These are phyloP conservation scores for Corylus americana DNA, from an alignment of 306 rosid species.

Conservation along the genomic window DNA sequence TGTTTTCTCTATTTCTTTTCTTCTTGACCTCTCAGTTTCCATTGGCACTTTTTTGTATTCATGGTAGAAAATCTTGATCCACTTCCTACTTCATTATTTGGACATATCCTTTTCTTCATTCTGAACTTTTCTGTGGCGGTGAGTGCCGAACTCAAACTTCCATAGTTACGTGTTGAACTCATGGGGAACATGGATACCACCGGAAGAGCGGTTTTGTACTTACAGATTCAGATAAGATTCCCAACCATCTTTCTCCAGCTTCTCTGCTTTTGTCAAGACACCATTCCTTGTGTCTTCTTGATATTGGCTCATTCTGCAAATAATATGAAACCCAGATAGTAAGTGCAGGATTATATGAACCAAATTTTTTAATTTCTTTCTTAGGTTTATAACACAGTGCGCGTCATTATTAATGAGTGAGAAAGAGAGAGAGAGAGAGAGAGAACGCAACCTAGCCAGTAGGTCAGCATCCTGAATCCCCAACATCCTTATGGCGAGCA, in stretches of 20 bases:
- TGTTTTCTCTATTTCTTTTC: too few species aligned
- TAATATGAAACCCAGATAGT: too few species aligned
- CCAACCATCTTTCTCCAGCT: slow-evolving; percentile 57
- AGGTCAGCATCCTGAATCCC: slow-evolving; percentile 44
- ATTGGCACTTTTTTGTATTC: not conserved
- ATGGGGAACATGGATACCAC: slow-evolving; percentile 6
- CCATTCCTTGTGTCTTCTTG: too few species aligned
- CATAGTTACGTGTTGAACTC: not conserved
- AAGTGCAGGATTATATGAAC: too few species aligned
- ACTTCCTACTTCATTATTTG: not conserved
- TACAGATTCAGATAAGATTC: slow-evolving; percentile 44
- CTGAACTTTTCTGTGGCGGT: not conserved
- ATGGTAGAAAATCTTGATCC: not conserved
- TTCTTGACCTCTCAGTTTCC: not conserved
- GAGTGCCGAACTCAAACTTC: not conserved
- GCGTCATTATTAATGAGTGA: not conserved
- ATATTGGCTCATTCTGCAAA: too few species aligned
- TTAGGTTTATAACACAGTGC: too few species aligned
- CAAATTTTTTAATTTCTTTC: too few species aligned
- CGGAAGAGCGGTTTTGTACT: slow-evolving; percentile 12
- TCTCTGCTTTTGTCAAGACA: too few species aligned
- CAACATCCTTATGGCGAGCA: slow-evolving; percentile 64
- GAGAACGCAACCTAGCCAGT: slow-evolving; percentile 50
- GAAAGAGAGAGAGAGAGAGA: slow-evolving; percentile 14
- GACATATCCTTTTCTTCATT: not conserved